Conservation (phyloP, 805 yeast species). For the Kodamaea nitidulidarum region DNA sequence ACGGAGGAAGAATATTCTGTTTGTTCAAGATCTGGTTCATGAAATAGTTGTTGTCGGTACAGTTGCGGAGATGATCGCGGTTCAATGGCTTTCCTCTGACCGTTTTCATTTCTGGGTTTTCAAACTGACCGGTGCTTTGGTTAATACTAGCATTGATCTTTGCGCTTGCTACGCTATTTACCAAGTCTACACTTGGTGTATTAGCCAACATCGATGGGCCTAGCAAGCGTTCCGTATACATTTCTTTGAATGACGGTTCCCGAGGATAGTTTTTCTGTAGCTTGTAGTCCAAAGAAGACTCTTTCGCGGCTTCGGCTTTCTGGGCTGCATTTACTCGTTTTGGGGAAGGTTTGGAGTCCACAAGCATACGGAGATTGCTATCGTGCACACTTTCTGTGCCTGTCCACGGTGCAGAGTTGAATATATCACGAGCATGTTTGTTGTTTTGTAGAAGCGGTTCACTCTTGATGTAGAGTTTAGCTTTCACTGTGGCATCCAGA, state of each 20-base stretch:
- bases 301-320: constrained; percentile 48
- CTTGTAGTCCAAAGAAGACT: constrained; percentile 60
- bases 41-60: constrained; percentile 63
- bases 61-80: constrained; percentile 55
- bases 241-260: constrained; percentile 49
- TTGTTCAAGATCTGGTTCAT: constrained; percentile 69
- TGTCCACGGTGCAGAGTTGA: constrained; percentile 53
- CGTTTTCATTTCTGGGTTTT: constrained; percentile 41
- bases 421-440: constrained; percentile 28
- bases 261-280: constrained; percentile 34
- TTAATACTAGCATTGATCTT: constrained; percentile 65
- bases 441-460: constrained; percentile 26
- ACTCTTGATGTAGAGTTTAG: constrained; percentile 24
- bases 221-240: constrained; percentile 60
- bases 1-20: constrained; percentile 82
- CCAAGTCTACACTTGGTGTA: constrained; percentile 45
- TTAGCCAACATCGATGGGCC: constrained; percentile 52
- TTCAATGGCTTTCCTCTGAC: constrained; percentile 59
- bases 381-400: constrained; percentile 51
- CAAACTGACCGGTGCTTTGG: constrained; percentile 63
- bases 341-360: constrained; percentile 42
- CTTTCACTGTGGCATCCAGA: constrained; percentile 8
- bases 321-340: not conserved
- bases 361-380: constrained; percentile 49
- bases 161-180: constrained; percentile 68